phyloP scores from a whole-genome alignment of 148 eudicot genomes.

The Camellia lanceoleosa region DNA sequence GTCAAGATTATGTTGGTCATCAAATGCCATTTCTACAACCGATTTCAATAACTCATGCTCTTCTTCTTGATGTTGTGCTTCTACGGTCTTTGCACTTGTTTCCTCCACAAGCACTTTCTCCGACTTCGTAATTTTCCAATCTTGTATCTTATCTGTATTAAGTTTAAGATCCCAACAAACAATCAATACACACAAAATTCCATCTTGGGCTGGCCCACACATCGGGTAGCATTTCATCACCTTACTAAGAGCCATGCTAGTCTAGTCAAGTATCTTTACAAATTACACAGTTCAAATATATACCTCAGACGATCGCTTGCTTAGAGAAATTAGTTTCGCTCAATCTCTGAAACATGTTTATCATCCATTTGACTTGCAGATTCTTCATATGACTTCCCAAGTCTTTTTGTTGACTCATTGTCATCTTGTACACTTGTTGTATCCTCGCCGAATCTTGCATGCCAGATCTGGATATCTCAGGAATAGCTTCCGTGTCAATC shows the following conservation, averaged over 20 bases:
- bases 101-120: slow-evolving; percentile 22
- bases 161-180: neutral
- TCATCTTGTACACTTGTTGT: slow-evolving; percentile 6
- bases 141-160: slow-evolving; percentile 9
- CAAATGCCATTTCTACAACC: slow-evolving; percentile 42
- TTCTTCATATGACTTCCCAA: slow-evolving; percentile 17
- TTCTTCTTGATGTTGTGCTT: slow-evolving; percentile 31
- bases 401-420: slow-evolving; percentile 8
- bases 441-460: slow-evolving; percentile 7
- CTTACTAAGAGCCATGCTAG: neutral
- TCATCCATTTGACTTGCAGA: slow-evolving; percentile 17
- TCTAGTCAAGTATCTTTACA: neutral
- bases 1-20: slow-evolving; percentile 30
- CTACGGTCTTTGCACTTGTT: slow-evolving; percentile 12
- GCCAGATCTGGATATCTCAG: neutral
- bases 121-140: slow-evolving; percentile 15
- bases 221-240: neutral
- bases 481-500: neutral
- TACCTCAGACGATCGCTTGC: slow-evolving; percentile 22
- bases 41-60: slow-evolving; percentile 45
- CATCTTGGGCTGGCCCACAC: neutral
- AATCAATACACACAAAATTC: neutral
- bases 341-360: slow-evolving; percentile 11
- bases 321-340: slow-evolving; percentile 14
- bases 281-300: neutral